phyloP scores from a whole-genome alignment of 257 asterid species.

The Ajuga chamaepitys region DNA sequence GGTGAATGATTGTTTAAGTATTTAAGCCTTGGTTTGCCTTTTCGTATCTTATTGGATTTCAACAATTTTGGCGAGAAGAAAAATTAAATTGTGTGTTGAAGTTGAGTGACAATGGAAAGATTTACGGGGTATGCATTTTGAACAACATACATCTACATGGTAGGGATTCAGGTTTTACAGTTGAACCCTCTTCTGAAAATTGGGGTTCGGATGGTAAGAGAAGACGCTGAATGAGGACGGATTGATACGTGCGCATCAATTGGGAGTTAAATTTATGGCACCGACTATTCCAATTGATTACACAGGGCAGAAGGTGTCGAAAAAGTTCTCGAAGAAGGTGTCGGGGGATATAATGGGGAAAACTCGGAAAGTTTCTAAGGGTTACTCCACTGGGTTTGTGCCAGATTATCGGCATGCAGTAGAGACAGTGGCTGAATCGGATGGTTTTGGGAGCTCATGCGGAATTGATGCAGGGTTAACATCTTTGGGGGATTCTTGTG shows the following conservation, averaged over 20 bases:
- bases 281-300: slow-evolving; percentile 56
- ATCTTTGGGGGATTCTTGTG: slow-evolving; percentile 34
- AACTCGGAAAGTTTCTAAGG: slow-evolving; percentile 54
- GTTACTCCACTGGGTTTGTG: slow-evolving; percentile 42
- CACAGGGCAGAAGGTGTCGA: slow-evolving; percentile 42
- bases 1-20: slow-evolving; percentile 13
- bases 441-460: slow-evolving; percentile 47
- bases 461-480: slow-evolving; percentile 35
- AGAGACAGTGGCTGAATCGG: slow-evolving; percentile 68
- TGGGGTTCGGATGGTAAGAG: background rate
- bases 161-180: slow-evolving; percentile 10
- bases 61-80: background rate
- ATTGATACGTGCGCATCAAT: slow-evolving; percentile 38
- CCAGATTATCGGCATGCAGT: slow-evolving; percentile 57
- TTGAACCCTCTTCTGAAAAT: background rate
- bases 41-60: background rate
- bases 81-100: slow-evolving; percentile 2
- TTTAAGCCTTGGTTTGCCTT: slow-evolving; percentile 4
- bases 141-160: slow-evolving; percentile 12
- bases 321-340: slow-evolving; percentile 21
- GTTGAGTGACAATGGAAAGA: slow-evolving; percentile 11
- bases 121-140: slow-evolving; percentile 9
- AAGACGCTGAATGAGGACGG: slow-evolving; percentile 13
- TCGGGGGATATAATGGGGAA: slow-evolving; percentile 52
- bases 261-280: slow-evolving; percentile 44